Base-by-base conservation (phyloP, 192 early-diverging fungal genomes). In the Chytriomyces confervae region DNA sequence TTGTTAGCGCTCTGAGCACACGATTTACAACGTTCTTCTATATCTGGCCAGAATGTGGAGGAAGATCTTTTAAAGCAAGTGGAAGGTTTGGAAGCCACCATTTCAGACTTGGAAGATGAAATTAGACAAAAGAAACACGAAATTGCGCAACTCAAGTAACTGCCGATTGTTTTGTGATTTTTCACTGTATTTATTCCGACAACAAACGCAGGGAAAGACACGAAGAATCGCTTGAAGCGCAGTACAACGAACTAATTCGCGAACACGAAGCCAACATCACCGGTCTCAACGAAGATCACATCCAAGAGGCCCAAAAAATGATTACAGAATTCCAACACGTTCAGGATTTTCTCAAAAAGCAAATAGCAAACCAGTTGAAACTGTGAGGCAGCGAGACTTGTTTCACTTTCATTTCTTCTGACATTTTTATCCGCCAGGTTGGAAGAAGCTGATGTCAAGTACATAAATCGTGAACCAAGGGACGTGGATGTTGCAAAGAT, bases 401-500 rank as follows among this genome's bases (percentile, higher is more conserved):
- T 69, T 69, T 69, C 3, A 69, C 29, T 24, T 23, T 75, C 53
- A 62, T 70, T 65, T 62, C 48, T 23, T 62, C 23, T n/a, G 36
- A 36, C 36, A 36, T 36, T 36, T 57, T 79, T 84, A 45, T 8
- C 36, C 20, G 1, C 13, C 61, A 88, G 86, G 46, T 66, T 90
- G 49, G 66, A 88, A 65, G 89, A 89, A 11, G 89, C 89, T 9
- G 89, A 79, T n/a, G 7, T 80, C 20, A 85, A 83, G 61, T 90
- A 90, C 74, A 84, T 85, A 24, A 90, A 90, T 62, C 79, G 89
- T 47, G 89, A 90, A 71, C 86, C 89, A n/a, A 68, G 89, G 7
- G 84, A 88, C 1, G 84, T 70, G 7, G 89, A 90, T 75, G 24
- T 88, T 16, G 27, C 78, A 44, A 76, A 61, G 20, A 90, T 90